Conservation (phyloP, 345 rosid genomes). For the Populus deltoides region DNA sequence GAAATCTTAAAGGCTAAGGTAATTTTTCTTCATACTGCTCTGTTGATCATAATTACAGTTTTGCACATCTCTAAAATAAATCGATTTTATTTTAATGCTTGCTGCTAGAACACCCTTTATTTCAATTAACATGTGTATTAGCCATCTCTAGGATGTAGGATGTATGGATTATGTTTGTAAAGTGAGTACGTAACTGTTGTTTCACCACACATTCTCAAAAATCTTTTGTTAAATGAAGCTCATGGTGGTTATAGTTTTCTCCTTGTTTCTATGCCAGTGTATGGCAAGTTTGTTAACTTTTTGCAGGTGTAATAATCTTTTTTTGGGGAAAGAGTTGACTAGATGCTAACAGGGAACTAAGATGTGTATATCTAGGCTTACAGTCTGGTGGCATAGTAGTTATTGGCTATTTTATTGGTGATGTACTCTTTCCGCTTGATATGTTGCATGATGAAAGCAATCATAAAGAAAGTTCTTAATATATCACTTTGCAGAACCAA, state of each 20-base stretch:
- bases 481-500: background rate
- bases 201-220: background rate
- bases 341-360: background rate
- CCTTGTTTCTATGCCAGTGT: background rate
- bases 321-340: background rate
- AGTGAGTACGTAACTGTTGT: background rate
- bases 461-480: background rate
- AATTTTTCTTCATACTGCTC: conserved; percentile 14
- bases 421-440: background rate
- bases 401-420: background rate
- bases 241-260: background rate
- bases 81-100: background rate
- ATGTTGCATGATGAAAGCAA: background rate
- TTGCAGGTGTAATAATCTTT: background rate
- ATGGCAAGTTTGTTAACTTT: background rate
- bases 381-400: background rate
- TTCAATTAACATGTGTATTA: background rate
- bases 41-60: background rate
- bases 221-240: background rate
- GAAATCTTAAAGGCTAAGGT: conserved; percentile 81
- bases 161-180: background rate
- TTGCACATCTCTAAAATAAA: conserved; percentile 7
- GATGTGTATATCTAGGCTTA: background rate
- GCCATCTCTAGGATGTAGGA: background rate
- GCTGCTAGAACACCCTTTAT: background rate